A percentile compares a stretch with the other conserved stretches of the same genome.
Conservation (phyloP, 2,329 filamentous ascomycete species). For the Thelonectria discophora region DNA sequence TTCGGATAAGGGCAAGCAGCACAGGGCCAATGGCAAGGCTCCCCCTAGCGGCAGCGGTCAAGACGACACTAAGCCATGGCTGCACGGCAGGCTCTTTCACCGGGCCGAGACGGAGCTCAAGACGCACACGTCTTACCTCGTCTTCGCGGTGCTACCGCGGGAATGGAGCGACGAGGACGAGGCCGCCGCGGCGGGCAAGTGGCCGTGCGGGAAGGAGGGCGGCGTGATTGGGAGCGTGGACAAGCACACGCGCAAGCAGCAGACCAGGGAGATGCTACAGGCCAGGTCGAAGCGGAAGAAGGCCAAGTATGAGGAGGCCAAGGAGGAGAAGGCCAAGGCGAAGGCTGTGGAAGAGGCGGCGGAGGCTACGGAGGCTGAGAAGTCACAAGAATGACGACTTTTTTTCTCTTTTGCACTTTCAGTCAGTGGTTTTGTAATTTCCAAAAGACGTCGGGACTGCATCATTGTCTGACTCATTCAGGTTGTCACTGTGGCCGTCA, state of each 20-base stretch:
- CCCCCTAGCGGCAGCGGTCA: constrained; percentile 16
- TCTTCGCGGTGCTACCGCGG: constrained; percentile 89
- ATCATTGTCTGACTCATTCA: not conserved
- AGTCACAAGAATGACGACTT: constrained; percentile 24
- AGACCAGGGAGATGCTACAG: constrained; percentile 63
- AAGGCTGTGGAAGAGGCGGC: constrained; percentile 27
- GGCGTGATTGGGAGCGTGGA: constrained; percentile 63
- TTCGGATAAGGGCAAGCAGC: constrained; percentile 24
- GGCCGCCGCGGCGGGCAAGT: constrained; percentile 68
- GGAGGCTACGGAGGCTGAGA: constrained; percentile 24
- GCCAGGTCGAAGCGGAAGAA: constrained; percentile 58
- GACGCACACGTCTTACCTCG: constrained; percentile 96
- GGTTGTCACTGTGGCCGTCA: not conserved
- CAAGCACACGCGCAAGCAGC: constrained; percentile 63
- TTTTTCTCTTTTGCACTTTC: not conserved
- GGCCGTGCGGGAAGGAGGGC: constrained; percentile 66
- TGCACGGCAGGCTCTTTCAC: constrained; percentile 81
- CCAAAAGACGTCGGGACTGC: constrained; percentile 13
- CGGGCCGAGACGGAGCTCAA: constrained; percentile 88
- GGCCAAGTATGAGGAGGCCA: constrained; percentile 20
- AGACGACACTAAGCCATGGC: constrained; percentile 65
- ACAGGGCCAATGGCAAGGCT: constrained; percentile 39
- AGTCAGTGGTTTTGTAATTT: constrained; percentile 13
- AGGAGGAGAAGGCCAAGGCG: constrained; percentile 24
- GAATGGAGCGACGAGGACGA: constrained; percentile 89